Percentiles rank a stretch among this genome's conserved stretches.
Conservation (phyloP, 805 yeast species). For the Deakozyma indianensis region DNA sequence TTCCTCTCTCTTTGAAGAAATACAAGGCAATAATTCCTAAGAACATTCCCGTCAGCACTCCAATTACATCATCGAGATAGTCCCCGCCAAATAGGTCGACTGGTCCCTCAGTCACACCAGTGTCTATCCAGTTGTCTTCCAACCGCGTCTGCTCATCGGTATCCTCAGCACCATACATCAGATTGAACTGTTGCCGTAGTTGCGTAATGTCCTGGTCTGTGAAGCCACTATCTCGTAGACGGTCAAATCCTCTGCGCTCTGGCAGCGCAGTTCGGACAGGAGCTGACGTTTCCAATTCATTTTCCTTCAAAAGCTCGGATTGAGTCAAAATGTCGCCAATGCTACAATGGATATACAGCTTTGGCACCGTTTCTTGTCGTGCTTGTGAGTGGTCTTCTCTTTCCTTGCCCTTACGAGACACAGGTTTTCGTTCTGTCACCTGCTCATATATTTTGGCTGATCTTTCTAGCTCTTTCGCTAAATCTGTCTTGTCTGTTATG, state of each 20-base stretch:
- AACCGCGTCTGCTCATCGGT: slow-evolving; percentile 29
- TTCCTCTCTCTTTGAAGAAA: slow-evolving; percentile 37
- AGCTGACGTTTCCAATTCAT: slow-evolving; percentile 28
- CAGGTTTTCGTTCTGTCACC: slow-evolving; percentile 5
- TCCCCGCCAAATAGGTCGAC: slow-evolving; percentile 36
- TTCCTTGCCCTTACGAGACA: slow-evolving; percentile 3
- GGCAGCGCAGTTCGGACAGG: slow-evolving; percentile 42
- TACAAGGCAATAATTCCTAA: slow-evolving; percentile 62
- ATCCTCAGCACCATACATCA: slow-evolving; percentile 39
- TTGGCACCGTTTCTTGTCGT: slow-evolving; percentile 9
- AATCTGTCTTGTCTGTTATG: slow-evolving; percentile 39
- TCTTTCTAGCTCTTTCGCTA: slow-evolving; percentile 34
- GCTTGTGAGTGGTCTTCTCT: neutral
- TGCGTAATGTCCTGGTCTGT: slow-evolving; percentile 61
- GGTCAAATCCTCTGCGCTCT: slow-evolving; percentile 72
- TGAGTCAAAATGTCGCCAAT: slow-evolving; percentile 49
- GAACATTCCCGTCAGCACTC: slow-evolving; percentile 59
- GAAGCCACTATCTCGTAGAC: slow-evolving; percentile 73
- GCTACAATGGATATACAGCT: slow-evolving; percentile 63
- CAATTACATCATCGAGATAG: slow-evolving; percentile 48
- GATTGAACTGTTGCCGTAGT: slow-evolving; percentile 59
- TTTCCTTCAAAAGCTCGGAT: slow-evolving; percentile 46
- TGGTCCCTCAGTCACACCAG: slow-evolving; percentile 38
- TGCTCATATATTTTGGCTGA: slow-evolving; percentile 8
- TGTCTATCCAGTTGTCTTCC: slow-evolving; percentile 83